These are phyloP conservation scores for Paramecium octaurelia DNA, from an alignment of 73 alveolate species.

Conservation along the genomic window DNA sequence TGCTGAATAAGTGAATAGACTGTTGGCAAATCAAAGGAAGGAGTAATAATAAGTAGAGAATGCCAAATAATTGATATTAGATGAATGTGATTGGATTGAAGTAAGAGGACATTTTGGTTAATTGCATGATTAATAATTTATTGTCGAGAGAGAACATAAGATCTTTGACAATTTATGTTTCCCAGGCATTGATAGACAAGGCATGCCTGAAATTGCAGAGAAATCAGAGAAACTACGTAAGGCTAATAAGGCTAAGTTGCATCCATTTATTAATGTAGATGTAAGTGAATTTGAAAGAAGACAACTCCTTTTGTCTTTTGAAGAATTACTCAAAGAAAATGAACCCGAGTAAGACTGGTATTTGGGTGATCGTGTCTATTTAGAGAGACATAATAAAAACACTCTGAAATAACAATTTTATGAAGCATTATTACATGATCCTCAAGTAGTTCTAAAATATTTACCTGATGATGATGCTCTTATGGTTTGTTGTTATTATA, in stretches of 20 bases:
- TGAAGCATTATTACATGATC: conserved; percentile 74
- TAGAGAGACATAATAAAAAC: conserved; percentile 69
- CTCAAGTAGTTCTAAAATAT: conserved; percentile 70
- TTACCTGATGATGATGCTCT: conserved; percentile 81
- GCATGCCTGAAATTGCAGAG: conserved; percentile 85
- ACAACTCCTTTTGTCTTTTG: conserved; percentile 60
- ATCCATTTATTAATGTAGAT: conserved; percentile 82
- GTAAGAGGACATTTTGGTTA: conserved; percentile 41
- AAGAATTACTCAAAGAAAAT: conserved; percentile 67
- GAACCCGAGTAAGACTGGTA: conserved; percentile 72
- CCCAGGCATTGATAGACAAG: conserved; percentile 82
- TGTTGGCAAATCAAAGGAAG: not conserved
- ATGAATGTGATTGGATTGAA: conserved; percentile 61
- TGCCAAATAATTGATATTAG: conserved; percentile 5
- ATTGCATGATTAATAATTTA: not conserved
- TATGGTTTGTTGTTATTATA: conserved; percentile 69
- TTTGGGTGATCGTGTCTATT: conserved; percentile 74
- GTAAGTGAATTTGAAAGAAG: conserved; percentile 83
- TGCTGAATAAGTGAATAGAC: conserved; percentile 50
- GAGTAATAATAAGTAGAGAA: not conserved
- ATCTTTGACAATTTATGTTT: conserved; percentile 58
- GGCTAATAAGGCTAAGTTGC: conserved; percentile 70
- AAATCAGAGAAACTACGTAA: conserved; percentile 77
- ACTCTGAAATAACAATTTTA: conserved; percentile 68
- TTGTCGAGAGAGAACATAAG: conserved; percentile 40